Percentiles rank a stretch among this genome's conserved stretches.
phyloP scores from a whole-genome alignment of 257 asterid genomes.

The Lycium ferocissimum region DNA sequence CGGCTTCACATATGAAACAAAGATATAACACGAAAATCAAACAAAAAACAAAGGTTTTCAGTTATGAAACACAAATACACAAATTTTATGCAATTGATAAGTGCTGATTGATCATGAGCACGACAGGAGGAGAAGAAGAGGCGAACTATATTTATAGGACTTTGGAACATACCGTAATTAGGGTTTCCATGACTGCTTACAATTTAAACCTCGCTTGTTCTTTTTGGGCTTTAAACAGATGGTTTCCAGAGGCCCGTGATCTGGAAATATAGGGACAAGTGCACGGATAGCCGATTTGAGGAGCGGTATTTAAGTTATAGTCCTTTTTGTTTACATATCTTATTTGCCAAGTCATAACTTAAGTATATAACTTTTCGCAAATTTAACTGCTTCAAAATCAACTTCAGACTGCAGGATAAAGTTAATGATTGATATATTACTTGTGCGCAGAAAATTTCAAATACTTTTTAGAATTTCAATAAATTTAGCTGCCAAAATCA shows the following conservation, averaged over 20 bases:
- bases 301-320: neutral
- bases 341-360: too few species aligned
- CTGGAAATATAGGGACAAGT: neutral
- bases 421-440: too few species aligned
- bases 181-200: constrained; percentile 12
- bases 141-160: neutral
- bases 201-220: neutral
- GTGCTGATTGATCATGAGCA: neutral
- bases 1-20: constrained; percentile 18
- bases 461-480: too few species aligned
- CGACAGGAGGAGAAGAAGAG: neutral
- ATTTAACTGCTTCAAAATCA: too few species aligned
- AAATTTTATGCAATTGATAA: neutral
- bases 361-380: too few species aligned
- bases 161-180: neutral
- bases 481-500: too few species aligned
- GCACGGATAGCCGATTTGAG: neutral
- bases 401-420: too few species aligned
- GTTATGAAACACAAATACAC: too few species aligned
- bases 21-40: neutral
- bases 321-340: neutral
- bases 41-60: neutral
- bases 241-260: neutral
- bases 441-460: too few species aligned
- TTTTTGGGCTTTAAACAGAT: neutral